phyloP scores from a whole-genome alignment of 1,284 basidiomycete species.

The Pulchroboletus neoregius region DNA sequence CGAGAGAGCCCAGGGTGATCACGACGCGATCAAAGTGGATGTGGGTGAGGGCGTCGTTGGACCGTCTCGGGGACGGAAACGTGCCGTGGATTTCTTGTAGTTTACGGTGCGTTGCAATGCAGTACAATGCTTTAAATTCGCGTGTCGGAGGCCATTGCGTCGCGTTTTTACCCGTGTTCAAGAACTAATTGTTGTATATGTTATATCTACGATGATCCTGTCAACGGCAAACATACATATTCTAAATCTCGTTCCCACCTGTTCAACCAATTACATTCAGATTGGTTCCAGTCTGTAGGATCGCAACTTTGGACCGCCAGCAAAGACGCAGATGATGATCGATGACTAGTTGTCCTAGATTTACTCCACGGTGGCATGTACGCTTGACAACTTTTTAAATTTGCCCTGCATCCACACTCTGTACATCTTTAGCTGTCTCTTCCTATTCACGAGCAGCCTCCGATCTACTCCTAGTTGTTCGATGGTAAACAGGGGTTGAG shows the following conservation, averaged over 20 bases:
- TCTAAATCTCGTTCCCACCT: not conserved
- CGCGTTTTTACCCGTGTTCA: not conserved
- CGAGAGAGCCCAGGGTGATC: slow-evolving; percentile 4
- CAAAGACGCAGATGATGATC: not conserved
- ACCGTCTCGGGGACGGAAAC: slow-evolving; percentile 47
- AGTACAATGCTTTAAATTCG: not conserved
- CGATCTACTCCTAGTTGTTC: slow-evolving; percentile 84
- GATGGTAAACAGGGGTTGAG: slow-evolving; percentile 57
- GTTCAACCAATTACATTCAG: not conserved
- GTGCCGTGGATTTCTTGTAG: slow-evolving; percentile 57
- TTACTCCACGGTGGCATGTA: not conserved
- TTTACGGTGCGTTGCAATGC: not conserved
- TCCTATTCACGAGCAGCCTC: slow-evolving; percentile 87
- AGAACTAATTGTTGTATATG: too few relatives aligned
- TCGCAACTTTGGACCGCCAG: not conserved
- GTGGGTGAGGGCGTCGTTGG: slow-evolving; percentile 16
- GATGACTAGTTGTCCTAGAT: not conserved
- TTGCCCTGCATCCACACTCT: slow-evolving; percentile 92
- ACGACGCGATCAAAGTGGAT: slow-evolving; percentile 2
- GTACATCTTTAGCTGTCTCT: slow-evolving; percentile 93
- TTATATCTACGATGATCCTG: not conserved
- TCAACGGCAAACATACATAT: too few relatives aligned
- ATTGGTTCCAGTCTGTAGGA: too few relatives aligned
- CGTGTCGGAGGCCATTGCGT: not conserved
- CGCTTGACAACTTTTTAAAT: slow-evolving; percentile 40